phyloP scores from a whole-genome alignment of 805 yeast genomes.

The Myxozyma udenii region DNA sequence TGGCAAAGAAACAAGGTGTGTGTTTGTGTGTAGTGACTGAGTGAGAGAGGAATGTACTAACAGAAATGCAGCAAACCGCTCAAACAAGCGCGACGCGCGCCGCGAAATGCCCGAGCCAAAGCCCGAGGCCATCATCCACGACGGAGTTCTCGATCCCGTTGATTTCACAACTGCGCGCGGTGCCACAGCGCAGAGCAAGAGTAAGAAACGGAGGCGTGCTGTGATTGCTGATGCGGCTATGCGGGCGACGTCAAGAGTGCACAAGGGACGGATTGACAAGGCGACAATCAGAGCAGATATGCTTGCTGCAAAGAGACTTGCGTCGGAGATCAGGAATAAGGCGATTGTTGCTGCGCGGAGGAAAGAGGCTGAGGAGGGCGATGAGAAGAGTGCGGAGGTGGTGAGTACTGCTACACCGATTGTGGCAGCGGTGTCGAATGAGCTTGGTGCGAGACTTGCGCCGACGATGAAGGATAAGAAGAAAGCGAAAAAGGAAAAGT shows the following conservation, averaged over 20 bases:
- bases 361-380: background rate
- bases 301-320: constrained; percentile 2
- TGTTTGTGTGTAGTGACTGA: background rate
- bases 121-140: constrained; percentile 12
- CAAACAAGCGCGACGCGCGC: constrained; percentile 24
- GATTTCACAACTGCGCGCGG: background rate
- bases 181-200: background rate
- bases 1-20: constrained; percentile 18
- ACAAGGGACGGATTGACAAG: constrained; percentile 8
- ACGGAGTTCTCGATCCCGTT: constrained; percentile 8
- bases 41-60: constrained; percentile 1
- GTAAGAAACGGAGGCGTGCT: background rate
- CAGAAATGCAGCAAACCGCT: constrained; percentile 5
- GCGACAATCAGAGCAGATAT: constrained; percentile 1
- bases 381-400: background rate
- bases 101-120: constrained; percentile 19
- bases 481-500: background rate
- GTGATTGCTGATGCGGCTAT: background rate
- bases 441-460: background rate
- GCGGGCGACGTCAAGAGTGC: constrained; percentile 4
- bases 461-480: background rate
- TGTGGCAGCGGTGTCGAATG: background rate
- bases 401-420: background rate
- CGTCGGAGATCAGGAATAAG: background rate
- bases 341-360: background rate